phyloP scores from a whole-genome alignment of 768 basidiomycete genomes.

The Amanita exitialis region DNA sequence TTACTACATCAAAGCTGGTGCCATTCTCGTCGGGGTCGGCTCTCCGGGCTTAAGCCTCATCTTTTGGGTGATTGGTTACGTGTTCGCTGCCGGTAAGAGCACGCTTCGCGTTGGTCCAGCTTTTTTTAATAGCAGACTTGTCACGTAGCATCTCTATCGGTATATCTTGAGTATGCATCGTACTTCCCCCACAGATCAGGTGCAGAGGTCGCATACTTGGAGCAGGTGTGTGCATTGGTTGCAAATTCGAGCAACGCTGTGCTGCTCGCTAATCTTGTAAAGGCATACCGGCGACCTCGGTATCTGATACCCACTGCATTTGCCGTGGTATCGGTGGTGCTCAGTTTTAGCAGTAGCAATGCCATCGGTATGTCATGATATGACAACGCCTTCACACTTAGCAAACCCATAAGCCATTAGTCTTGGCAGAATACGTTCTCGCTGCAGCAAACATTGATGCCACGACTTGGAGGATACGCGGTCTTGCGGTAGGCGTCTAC shows the following conservation, averaged over 20 bases:
- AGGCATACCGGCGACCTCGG: slow-evolving; percentile 32
- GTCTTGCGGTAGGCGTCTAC: slow-evolving; percentile 23
- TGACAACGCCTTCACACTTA: neutral
- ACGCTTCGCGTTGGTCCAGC: neutral
- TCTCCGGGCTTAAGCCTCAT: slow-evolving; percentile 28
- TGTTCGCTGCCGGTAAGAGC: slow-evolving; percentile 22
- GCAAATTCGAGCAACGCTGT: neutral
- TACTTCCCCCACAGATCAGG: slow-evolving; percentile 41
- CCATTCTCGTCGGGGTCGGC: slow-evolving; percentile 26
- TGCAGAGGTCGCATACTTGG: slow-evolving; percentile 38
- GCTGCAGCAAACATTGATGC: slow-evolving; percentile 20
- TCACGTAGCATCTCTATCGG: slow-evolving; percentile 19
- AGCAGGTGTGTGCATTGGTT: slow-evolving; percentile 21
- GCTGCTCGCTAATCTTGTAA: slow-evolving; percentile 2
- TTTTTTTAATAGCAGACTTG: neutral
- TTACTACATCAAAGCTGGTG: slow-evolving; percentile 17
- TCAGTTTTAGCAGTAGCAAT: slow-evolving; percentile 28
- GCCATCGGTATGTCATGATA: slow-evolving; percentile 20
- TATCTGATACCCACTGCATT: slow-evolving; percentile 33
- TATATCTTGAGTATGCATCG: slow-evolving; percentile 35
- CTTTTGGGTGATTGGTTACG: slow-evolving; percentile 30
- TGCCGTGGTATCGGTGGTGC: slow-evolving; percentile 28
- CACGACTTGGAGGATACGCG: slow-evolving; percentile 23
- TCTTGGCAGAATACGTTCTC: slow-evolving; percentile 26
- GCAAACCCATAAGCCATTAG: slow-evolving; percentile 6